Evolutionary conservation across 495 filamentous ascomycete species (phyloP), one percentile per base, ranked within the genome.

Genomic region (Penicillium atrosanguineum): DNA sequence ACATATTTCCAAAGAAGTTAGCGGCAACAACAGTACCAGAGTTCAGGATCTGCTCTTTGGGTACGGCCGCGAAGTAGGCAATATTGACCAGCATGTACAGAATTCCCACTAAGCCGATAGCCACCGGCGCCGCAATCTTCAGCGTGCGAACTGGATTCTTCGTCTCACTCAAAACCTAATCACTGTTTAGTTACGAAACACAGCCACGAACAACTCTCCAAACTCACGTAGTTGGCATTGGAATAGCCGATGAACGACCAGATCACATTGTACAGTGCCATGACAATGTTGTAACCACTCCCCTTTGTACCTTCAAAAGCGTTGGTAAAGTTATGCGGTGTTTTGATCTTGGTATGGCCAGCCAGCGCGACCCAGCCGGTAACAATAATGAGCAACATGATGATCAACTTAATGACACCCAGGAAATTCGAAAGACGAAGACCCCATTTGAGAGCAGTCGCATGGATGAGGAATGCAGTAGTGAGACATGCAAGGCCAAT

Each of bases 51-150:
- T 87, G 82, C 16, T 79, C 75, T 53, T 82, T 83, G 19, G 83
- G 76, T 6, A 88, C 83, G 0, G 83, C 86, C 5, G 83, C 83
- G 54, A 89, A 88, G 65, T 88, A 89, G 50, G 86, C 85, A 44
- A 89, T 80, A 68, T 89, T 88, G 60, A 79, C 81, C 21, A 88
- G 62, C 67, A 89, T 83, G 68, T 88, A 89, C 0, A 88, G 68
- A 25, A 88, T 69, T 0, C 81, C 79, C 21, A 87, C 84, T 8
- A 76, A 73, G 23, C 68, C 75, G 18, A 88, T 77, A 14, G 85
- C 86, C 21, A 84, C 55, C 0, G 82, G 84, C 0, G 83, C 87
- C 2, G 85, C 87, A 46, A 83, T 79, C 56, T 81, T 75, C 53
- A 89, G 75, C 0, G 84, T 88, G 42, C 79, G 78, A 16, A 77